Percentiles rank a stretch among this genome's conserved stretches.
phyloP scores from a whole-genome alignment of 768 basidiomycete genomes.

The Tricholoma saponaceum region DNA sequence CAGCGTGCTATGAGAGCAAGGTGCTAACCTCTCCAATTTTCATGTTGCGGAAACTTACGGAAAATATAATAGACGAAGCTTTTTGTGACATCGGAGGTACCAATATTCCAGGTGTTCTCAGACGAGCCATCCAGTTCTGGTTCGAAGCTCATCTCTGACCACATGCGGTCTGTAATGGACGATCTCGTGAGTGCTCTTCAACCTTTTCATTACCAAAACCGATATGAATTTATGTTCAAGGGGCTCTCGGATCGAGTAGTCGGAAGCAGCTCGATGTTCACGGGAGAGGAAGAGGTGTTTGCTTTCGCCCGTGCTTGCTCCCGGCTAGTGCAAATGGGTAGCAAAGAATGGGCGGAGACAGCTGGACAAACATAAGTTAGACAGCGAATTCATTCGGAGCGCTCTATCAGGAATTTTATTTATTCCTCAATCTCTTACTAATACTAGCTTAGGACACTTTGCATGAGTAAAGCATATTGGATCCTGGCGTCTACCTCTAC shows the following conservation, averaged over 20 bases:
- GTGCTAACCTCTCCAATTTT: conserved; percentile 29
- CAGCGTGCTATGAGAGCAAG: conserved; percentile 91
- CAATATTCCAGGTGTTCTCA: conserved; percentile 87
- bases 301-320: conserved; percentile 95
- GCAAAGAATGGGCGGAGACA: conserved; percentile 74
- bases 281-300: conserved; percentile 95
- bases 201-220: conserved; percentile 4
- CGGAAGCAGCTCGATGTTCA: conserved; percentile 85
- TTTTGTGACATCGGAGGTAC: conserved; percentile 89
- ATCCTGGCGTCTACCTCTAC: no score
- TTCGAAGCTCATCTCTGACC: conserved; percentile 55
- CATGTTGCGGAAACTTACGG: neutral
- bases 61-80: conserved; percentile 67
- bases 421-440: no score
- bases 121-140: conserved; percentile 47
- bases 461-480: no score
- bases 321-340: conserved; percentile 85
- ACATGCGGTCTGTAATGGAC: conserved; percentile 93
- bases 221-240: conserved; percentile 32
- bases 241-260: conserved; percentile 75
- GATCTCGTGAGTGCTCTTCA: conserved; percentile 66
- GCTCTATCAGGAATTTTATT: neutral
- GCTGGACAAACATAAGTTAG: conserved; percentile 29
- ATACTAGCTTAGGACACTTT: no score
- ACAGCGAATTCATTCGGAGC: neutral